These are phyloP conservation scores for Neurospora africana DNA, from an alignment of 495 filamentous ascomycete species.

Conservation along the genomic window DNA sequence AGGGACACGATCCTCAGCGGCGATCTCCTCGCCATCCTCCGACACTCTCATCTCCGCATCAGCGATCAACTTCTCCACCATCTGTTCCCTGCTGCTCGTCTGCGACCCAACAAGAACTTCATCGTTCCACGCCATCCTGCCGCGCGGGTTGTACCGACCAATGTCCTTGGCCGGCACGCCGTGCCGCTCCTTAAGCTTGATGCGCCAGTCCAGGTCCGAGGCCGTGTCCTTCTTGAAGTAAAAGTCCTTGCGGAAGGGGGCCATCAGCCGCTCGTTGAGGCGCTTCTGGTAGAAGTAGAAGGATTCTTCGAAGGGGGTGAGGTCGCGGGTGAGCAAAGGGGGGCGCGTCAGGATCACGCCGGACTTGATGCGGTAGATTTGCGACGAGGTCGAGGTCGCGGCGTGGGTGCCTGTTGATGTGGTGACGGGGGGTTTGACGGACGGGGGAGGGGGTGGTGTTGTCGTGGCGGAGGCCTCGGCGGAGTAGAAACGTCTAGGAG, in stretches of 20 bases:
- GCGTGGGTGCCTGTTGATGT: conserved; percentile 2
- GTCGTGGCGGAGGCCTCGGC: conserved; percentile 7
- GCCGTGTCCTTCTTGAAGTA: conserved; percentile 92
- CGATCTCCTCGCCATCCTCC: conserved; percentile 50
- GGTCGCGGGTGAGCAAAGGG: conserved; percentile 73
- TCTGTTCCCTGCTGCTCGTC: conserved; percentile 42
- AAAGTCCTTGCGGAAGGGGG: conserved; percentile 85
- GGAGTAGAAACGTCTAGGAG: conserved; percentile 3
- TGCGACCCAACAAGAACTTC: conserved; percentile 68
- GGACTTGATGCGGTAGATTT: conserved; percentile 58
- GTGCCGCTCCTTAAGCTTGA: conserved; percentile 65
- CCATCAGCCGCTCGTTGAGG: conserved; percentile 81
- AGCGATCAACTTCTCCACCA: conserved; percentile 48
- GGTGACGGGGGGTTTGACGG: not conserved
- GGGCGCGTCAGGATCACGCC: conserved; percentile 80
- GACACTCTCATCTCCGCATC: conserved; percentile 65
- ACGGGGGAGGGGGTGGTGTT: conserved; percentile 1
- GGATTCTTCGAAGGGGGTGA: conserved; percentile 78
- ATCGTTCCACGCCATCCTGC: conserved; percentile 74
- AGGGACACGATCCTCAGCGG: conserved; percentile 50
- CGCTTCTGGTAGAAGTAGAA: conserved; percentile 96
- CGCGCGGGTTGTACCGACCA: conserved; percentile 76
- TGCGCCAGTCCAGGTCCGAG: conserved; percentile 78
- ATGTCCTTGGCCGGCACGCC: conserved; percentile 67
- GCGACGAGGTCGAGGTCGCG: conserved; percentile 14